phyloP scores from a whole-genome alignment of 805 yeast species.

The Metschnikowia orientalis region DNA sequence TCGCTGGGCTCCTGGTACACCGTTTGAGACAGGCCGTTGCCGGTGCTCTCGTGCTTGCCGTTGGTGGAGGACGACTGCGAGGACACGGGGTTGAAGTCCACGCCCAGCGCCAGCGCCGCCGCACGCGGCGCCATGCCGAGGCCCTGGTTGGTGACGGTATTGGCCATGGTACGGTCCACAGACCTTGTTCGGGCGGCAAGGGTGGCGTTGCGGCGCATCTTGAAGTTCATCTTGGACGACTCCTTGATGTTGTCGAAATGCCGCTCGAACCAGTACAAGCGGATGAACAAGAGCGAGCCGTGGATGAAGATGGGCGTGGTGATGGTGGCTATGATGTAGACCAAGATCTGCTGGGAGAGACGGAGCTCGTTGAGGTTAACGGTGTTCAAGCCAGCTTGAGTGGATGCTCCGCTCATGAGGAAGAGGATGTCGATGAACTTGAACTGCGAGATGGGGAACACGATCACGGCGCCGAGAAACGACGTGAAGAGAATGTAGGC shows the following conservation, averaged over 20 bases:
- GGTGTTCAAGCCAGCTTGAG: constrained; percentile 92
- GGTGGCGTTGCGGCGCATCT: constrained; percentile 78
- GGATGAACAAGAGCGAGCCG: constrained; percentile 65
- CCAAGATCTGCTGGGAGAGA: constrained; percentile 74
- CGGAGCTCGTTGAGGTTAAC: constrained; percentile 59
- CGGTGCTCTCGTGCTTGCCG: constrained; percentile 7
- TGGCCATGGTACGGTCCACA: constrained; percentile 24
- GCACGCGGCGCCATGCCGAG: constrained; percentile 12
- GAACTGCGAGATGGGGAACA: constrained; percentile 69
- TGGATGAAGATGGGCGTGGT: constrained; percentile 90
- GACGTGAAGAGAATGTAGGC: constrained; percentile 58
- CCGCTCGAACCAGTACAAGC: constrained; percentile 87
- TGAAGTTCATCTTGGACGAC: constrained; percentile 71
- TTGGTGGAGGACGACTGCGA: constrained; percentile 13
- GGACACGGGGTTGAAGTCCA: neutral
- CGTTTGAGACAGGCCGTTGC: constrained; percentile 18
- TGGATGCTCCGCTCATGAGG: constrained; percentile 67
- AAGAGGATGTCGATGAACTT: constrained; percentile 77
- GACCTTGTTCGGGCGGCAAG: constrained; percentile 49
- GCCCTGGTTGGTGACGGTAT: constrained; percentile 34
- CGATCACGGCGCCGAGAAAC: constrained; percentile 65
- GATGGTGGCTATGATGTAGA: constrained; percentile 58
- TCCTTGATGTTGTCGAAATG: constrained; percentile 77
- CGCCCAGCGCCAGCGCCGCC: constrained; percentile 1
- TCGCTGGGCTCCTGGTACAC: constrained; percentile 44